phyloP scores from a whole-genome alignment of 108 stramenopile genomes.

The Cyclostephanos tholiformis region DNA sequence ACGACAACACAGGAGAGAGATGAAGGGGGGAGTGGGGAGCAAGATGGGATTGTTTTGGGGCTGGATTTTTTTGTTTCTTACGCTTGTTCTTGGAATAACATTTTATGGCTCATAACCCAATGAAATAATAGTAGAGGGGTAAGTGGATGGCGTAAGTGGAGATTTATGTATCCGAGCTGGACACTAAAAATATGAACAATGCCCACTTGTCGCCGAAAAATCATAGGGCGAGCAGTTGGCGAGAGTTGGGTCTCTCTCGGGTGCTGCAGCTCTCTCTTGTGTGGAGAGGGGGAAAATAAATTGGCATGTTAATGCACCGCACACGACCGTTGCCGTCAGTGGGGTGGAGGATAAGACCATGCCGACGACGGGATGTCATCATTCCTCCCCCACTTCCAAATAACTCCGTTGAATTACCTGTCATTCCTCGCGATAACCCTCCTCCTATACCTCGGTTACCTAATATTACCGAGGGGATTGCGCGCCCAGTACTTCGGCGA shows the following conservation, averaged over 20 bases:
- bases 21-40: too few species aligned
- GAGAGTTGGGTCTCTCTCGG: too few species aligned
- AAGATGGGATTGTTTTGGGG: too few species aligned
- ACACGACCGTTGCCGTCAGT: too few species aligned
- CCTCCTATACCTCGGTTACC: slow-evolving; percentile 18
- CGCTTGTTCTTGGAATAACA: too few species aligned
- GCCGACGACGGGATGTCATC: background rate
- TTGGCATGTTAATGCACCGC: too few species aligned
- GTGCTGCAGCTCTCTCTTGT: too few species aligned
- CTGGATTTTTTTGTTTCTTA: too few species aligned
- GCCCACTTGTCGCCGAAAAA: background rate
- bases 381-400: background rate
- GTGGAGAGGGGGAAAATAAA: too few species aligned
- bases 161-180: background rate
- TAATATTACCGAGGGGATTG: slow-evolving; percentile 30
- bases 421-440: slow-evolving; percentile 25
- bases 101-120: background rate
- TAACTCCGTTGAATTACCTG: slow-evolving; percentile 26
- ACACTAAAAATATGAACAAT: background rate
- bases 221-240: too few species aligned
- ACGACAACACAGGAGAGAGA: too few species aligned
- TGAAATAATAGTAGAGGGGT: slow-evolving; percentile 1
- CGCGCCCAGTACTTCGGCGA: slow-evolving; percentile 23
- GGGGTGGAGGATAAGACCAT: background rate
- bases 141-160: too few species aligned